These are phyloP conservation scores for Saccharum officinarum DNA, from an alignment of 176 grass and related monocot genomes.

Conservation along the genomic window DNA sequence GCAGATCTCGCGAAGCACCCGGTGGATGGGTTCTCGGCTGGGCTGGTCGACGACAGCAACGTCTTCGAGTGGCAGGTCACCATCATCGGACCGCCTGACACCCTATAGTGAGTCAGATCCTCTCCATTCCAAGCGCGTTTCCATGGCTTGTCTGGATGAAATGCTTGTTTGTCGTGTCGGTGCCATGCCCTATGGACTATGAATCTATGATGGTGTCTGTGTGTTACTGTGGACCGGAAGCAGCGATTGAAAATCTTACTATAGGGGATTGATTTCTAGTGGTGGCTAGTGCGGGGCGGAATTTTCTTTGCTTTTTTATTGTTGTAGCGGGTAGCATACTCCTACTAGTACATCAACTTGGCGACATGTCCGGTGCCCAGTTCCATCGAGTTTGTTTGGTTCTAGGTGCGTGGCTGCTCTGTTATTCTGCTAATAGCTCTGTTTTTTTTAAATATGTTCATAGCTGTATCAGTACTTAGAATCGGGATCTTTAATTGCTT, in stretches of 20 bases:
- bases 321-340: background rate
- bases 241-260: background rate
- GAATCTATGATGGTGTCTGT: background rate
- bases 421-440: background rate
- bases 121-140: background rate
- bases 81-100: conserved; percentile 94
- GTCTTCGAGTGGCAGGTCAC: conserved; percentile 94
- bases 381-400: conserved; percentile 4
- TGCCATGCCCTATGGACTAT: background rate
- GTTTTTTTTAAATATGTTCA: background rate
- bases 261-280: background rate
- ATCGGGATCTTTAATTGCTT: background rate
- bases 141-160: background rate
- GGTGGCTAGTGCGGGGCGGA: background rate
- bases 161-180: conserved; percentile 5
- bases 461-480: background rate
- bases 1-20: conserved; percentile 87
- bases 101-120: conserved; percentile 83
- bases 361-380: background rate
- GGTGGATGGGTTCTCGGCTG: conserved; percentile 83
- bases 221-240: background rate
- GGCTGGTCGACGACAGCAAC: conserved; percentile 87
- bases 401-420: background rate
- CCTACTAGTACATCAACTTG: background rate
- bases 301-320: background rate